Evolutionary conservation across 106 monocot genomes (phyloP).

Genomic region (Dendrobium officinale): DNA sequence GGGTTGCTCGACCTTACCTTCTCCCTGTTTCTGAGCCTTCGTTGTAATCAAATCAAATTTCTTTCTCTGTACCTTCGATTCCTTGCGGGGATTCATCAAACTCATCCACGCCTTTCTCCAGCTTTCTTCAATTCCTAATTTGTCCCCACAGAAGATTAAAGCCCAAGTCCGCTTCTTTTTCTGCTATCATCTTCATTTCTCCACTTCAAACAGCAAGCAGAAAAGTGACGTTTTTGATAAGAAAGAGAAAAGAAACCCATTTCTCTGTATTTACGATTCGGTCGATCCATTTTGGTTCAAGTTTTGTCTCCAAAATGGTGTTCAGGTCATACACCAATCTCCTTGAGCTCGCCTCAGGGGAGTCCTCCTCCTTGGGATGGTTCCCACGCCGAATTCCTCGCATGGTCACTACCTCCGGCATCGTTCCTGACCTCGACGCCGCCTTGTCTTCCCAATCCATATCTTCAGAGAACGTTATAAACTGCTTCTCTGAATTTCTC

Average conservation of each 20-base stretch:
- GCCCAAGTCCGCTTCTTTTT: not conserved
- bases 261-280: not conserved
- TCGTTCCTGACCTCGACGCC: conserved; percentile 40
- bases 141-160: not conserved
- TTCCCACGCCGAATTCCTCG: conserved; percentile 43
- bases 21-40: not conserved
- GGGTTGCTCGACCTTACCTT: not conserved
- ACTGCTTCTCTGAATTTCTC: no score
- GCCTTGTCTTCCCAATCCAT: not conserved
- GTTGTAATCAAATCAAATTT: not conserved
- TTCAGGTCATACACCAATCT: no score
- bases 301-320: conserved; percentile 26
- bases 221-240: not conserved
- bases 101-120: not conserved
- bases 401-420: conserved; percentile 40
- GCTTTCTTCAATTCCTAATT: not conserved
- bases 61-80: not conserved
- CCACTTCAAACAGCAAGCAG: not conserved
- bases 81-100: not conserved
- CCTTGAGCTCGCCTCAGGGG: conserved; percentile 52
- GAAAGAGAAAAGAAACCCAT: not conserved
- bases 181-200: not conserved
- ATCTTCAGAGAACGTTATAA: no score
- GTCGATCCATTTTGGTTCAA: not conserved
- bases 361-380: conserved; percentile 25